Evolutionary conservation across 495 filamentous ascomycete genomes (phyloP), one percentile per base, ranked within the genome.

Genomic region (Terfezia claveryi): DNA sequence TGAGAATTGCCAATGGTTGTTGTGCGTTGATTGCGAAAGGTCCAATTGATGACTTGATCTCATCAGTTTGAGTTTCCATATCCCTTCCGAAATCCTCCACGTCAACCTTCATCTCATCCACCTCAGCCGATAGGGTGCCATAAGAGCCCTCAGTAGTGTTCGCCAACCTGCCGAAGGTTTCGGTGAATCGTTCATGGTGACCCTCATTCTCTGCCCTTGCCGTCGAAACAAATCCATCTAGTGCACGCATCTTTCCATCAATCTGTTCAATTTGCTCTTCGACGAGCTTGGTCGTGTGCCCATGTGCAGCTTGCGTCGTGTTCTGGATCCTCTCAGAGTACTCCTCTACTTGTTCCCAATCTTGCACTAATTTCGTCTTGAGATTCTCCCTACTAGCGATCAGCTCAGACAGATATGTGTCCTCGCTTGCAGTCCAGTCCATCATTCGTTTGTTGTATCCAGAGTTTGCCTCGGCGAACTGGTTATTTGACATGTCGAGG

Each of bases 221-320:
- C 49, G 83, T 82, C 32, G 83, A 73, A 37, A 95, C 85, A 58
- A 94, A 94, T 57, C 87, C 83, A 68, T 94, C 91, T 7, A 96
- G 73, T 8, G 84, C 82, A 59, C 76, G 76, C 78, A 98, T 89
- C 68, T 96, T 86, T 8, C 72, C 73, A 55, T 83, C 80, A 69
- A 98, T 82, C 56, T 92, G 81, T 41, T 74, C 74, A 70, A 94
- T 82, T 67, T 96, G 92, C 27, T 80, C 81, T 63, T 88, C 83
- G 10, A 95, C 89, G 60, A 93, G 91, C 1, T 79, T 80, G 17
- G 94, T 78, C 0, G 88, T 93, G 68, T 93, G 82, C n/a, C 84
- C 81, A 57, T 96, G 87, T 10, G 96, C 86, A 0, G 85, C 83
- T 54, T 83, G 81, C 1, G 88, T 92, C 0, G 83, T 80, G 2